Evolutionary conservation across 345 rosid species (phyloP).

Genomic region (Hevea brasiliensis): DNA sequence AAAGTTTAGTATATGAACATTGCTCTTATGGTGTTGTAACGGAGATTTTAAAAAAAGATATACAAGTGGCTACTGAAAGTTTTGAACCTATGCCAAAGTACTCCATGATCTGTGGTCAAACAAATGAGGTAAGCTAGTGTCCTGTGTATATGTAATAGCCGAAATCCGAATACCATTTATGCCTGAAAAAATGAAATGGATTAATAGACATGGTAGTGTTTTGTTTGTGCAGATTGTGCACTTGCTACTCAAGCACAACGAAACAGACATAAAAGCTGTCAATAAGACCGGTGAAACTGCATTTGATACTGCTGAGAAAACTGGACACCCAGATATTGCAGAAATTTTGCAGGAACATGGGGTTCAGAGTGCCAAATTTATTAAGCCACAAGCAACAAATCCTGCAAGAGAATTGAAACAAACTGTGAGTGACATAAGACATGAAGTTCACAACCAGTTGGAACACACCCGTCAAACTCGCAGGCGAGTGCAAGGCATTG

Average conservation of each 20-base stretch:
- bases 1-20: no score
- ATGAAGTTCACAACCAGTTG: slow-evolving; percentile 84
- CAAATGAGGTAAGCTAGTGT: no score
- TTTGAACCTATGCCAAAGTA: no score
- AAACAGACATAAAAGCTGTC: slow-evolving; percentile 50
- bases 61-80: no score
- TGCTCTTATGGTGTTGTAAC: no score
- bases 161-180: neutral
- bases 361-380: slow-evolving; percentile 61
- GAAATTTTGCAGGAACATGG: slow-evolving; percentile 58
- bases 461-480: slow-evolving; percentile 91
- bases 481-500: slow-evolving; percentile 80
- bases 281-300: slow-evolving; percentile 78
- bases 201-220: neutral
- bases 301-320: slow-evolving; percentile 84
- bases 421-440: slow-evolving; percentile 93
- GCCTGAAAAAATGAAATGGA: slow-evolving; percentile 4
- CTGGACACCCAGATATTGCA: slow-evolving; percentile 49
- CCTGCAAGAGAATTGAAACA: slow-evolving; percentile 83
- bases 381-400: slow-evolving; percentile 48
- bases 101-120: no score
- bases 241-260: slow-evolving; percentile 50
- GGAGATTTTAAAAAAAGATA: no score
- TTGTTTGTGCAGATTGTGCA: slow-evolving; percentile 59
- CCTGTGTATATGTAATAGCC: no score